phyloP scores from a whole-genome alignment of 1,284 basidiomycete species.

The Termitomyces sp. region DNA sequence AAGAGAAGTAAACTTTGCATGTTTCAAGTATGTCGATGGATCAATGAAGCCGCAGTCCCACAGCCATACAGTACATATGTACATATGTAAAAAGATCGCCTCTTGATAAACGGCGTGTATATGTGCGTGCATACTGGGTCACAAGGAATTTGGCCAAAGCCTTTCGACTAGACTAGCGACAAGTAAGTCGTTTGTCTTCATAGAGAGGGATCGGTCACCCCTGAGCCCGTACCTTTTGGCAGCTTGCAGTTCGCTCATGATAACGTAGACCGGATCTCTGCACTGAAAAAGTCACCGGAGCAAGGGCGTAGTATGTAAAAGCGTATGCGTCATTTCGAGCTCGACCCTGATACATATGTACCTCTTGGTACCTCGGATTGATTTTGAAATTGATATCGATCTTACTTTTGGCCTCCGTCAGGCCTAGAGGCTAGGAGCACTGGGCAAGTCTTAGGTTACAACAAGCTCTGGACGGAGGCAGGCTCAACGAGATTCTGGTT shows the following conservation, averaged over 20 bases:
- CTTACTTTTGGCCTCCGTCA: background rate
- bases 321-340: conserved; percentile 8
- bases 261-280: too few relatives aligned
- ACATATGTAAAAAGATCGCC: background rate
- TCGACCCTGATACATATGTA: conserved; percentile 7
- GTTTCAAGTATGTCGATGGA: background rate
- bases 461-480: too few relatives aligned
- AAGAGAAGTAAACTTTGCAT: background rate
- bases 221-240: too few relatives aligned
- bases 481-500: background rate
- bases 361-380: background rate
- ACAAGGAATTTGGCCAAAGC: too few relatives aligned
- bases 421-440: too few relatives aligned
- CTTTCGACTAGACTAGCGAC: too few relatives aligned
- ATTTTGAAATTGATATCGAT: background rate
- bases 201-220: too few relatives aligned
- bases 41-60: background rate
- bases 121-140: too few relatives aligned
- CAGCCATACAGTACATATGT: too few relatives aligned
- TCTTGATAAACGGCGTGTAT: background rate
- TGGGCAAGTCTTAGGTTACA: too few relatives aligned
- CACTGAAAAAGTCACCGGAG: background rate
- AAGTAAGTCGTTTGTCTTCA: too few relatives aligned
- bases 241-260: too few relatives aligned
- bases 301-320: background rate